These are phyloP conservation scores for Leccinum obscurum DNA, from an alignment of 768 basidiomycete species.

Conservation along the genomic window DNA sequence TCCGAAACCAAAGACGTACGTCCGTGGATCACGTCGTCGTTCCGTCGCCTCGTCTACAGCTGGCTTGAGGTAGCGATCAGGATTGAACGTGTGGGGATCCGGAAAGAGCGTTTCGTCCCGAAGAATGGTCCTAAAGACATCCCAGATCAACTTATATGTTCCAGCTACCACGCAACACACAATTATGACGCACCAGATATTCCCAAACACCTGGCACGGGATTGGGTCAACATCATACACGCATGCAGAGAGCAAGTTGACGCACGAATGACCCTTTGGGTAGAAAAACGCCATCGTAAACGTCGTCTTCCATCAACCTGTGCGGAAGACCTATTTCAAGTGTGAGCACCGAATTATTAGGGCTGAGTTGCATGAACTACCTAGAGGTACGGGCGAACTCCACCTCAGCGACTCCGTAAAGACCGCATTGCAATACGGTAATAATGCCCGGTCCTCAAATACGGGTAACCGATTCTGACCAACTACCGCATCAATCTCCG, in stretches of 20 bases:
- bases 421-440: slow-evolving; percentile 62
- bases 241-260: background rate
- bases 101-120: slow-evolving; percentile 52
- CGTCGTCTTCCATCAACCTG: slow-evolving; percentile 62
- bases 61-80: slow-evolving; percentile 48
- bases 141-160: background rate
- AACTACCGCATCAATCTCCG: slow-evolving; percentile 60
- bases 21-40: slow-evolving; percentile 44
- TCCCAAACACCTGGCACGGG: slow-evolving; percentile 47
- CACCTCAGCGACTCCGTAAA: slow-evolving; percentile 57
- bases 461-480: slow-evolving; percentile 51
- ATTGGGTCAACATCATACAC: slow-evolving; percentile 8
- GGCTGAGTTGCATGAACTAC: slow-evolving; percentile 33
- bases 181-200: slow-evolving; percentile 49
- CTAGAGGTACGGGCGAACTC: slow-evolving; percentile 57
- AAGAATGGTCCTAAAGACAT: slow-evolving; percentile 41
- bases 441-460: slow-evolving; percentile 50
- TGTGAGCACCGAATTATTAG: background rate
- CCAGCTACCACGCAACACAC: background rate
- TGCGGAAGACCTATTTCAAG: slow-evolving; percentile 55
- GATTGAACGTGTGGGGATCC: slow-evolving; percentile 50
- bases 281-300: slow-evolving; percentile 58
- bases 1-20: slow-evolving; percentile 50
- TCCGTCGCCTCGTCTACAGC: slow-evolving; percentile 21
- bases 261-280: slow-evolving; percentile 62